Percentiles rank a stretch among this genome's conserved stretches.
phyloP scores from a whole-genome alignment of 148 eudicot species.

The Mesembryanthemum crystallinum region DNA sequence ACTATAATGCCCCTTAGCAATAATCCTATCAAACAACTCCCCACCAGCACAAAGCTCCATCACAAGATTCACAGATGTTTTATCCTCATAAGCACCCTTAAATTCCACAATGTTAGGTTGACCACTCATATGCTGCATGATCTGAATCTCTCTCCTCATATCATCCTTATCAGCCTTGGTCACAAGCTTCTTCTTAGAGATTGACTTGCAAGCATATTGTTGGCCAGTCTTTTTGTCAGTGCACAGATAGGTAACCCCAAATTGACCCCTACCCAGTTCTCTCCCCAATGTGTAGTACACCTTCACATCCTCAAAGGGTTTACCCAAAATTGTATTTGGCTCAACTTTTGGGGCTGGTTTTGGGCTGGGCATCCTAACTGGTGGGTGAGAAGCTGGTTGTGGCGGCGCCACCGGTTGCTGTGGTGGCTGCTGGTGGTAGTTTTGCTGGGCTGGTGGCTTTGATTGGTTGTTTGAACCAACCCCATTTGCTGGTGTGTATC shows the following conservation, averaged over 20 bases:
- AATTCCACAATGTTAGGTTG: conserved; percentile 78
- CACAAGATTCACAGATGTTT: conserved; percentile 59
- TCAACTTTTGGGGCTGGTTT: conserved; percentile 35
- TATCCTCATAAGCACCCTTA: conserved; percentile 84
- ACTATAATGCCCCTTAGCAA: conserved; percentile 75
- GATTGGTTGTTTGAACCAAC: conserved; percentile 28
- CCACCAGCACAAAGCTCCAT: conserved; percentile 92
- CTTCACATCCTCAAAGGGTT: conserved; percentile 68
- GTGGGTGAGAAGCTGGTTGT: conserved; percentile 24
- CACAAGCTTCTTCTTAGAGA: conserved; percentile 70
- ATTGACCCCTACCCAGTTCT: conserved; percentile 85
- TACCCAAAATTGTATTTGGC: conserved; percentile 65
- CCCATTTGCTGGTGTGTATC: conserved; percentile 24
- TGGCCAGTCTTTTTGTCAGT: conserved; percentile 41
- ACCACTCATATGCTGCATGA: conserved; percentile 91
- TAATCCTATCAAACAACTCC: conserved; percentile 77
- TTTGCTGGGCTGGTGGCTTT: conserved; percentile 31
- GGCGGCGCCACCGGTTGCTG: conserved; percentile 21
- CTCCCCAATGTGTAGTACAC: conserved; percentile 52
- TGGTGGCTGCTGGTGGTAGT: conserved; percentile 19
- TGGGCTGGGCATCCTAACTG: conserved; percentile 32
- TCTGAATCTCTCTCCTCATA: conserved; percentile 76
- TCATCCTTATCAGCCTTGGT: conserved; percentile 70
- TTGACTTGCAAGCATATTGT: conserved; percentile 72
- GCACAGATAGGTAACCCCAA: conserved; percentile 64